Conservation (phyloP, 2,329 filamentous ascomycete genomes). For the Aspergillus oerlinghausenensis region DNA sequence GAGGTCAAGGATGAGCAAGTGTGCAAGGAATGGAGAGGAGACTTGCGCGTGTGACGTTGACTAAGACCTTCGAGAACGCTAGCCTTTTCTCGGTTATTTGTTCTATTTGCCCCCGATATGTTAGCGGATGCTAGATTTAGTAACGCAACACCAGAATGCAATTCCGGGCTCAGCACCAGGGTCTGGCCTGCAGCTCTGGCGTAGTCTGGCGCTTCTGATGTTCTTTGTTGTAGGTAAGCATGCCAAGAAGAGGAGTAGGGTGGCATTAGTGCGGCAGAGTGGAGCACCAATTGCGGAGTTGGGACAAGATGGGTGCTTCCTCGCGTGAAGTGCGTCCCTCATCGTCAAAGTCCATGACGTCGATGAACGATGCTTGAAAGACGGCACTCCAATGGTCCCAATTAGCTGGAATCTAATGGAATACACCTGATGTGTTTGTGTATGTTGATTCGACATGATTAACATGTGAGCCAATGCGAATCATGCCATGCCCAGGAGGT, state of each 20-base stretch:
- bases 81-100: conserved; percentile 15
- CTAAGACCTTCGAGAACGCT: conserved; percentile 24
- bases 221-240: conserved; percentile 9
- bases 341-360: neutral
- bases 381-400: neutral
- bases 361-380: neutral
- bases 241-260: conserved; percentile 19
- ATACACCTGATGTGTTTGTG: neutral
- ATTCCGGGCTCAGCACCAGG: conserved; percentile 7
- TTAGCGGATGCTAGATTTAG: conserved; percentile 4
- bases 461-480: neutral
- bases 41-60: conserved; percentile 33
- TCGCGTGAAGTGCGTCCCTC: neutral
- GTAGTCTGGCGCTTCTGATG: neutral
- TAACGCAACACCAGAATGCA: neutral
- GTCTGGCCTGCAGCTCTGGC: neutral
- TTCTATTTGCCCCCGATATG: neutral
- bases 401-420: neutral
- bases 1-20: conserved; percentile 9
- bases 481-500: conserved; percentile 20
- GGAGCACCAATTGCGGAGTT: conserved; percentile 18
- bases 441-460: neutral
- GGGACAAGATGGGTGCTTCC: neutral
- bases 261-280: conserved; percentile 11
- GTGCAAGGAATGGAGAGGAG: conserved; percentile 17